Conservation (phyloP, 345 rosid species). For the Lepidium sativum region DNA sequence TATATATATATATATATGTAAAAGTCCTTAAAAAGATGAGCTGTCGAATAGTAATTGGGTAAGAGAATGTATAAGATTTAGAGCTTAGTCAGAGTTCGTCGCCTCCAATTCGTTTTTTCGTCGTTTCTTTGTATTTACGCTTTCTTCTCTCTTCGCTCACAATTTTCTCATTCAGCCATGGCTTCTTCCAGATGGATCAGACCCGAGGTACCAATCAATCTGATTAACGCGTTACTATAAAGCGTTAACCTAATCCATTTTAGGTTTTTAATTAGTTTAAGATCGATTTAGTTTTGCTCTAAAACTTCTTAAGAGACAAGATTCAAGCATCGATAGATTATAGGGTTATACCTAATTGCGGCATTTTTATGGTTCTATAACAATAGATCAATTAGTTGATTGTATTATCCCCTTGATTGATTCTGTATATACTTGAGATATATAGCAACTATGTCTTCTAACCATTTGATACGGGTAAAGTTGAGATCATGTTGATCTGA, state of each 20-base stretch:
- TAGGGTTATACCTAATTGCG: too few relatives aligned
- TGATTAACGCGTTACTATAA: not conserved
- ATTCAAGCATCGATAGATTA: too few relatives aligned
- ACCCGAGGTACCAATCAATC: not conserved
- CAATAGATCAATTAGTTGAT: too few relatives aligned
- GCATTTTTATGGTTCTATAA: too few relatives aligned
- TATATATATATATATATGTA: not conserved
- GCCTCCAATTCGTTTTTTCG: too few relatives aligned
- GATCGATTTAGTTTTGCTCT: not conserved
- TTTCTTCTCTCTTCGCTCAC: not conserved
- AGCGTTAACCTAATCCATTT: not conserved
- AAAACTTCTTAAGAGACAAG: not conserved
- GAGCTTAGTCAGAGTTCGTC: not conserved
- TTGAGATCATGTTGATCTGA: too few relatives aligned
- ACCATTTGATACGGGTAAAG: too few relatives aligned
- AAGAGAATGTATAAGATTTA: too few relatives aligned
- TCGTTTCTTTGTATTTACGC: conserved; percentile 2
- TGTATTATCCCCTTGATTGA: too few relatives aligned
- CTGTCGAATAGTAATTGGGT: not conserved
- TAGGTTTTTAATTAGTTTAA: not conserved
- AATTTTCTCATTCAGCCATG: not conserved
- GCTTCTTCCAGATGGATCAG: conserved; percentile 13
- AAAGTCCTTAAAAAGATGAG: not conserved
- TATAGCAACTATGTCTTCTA: too few relatives aligned
- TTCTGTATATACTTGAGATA: too few relatives aligned